Evolutionary conservation across 2,329 filamentous ascomycete genomes (phyloP), one percentile per base, ranked within the genome.

Genomic region (Sporothrix dimorphospora): DNA sequence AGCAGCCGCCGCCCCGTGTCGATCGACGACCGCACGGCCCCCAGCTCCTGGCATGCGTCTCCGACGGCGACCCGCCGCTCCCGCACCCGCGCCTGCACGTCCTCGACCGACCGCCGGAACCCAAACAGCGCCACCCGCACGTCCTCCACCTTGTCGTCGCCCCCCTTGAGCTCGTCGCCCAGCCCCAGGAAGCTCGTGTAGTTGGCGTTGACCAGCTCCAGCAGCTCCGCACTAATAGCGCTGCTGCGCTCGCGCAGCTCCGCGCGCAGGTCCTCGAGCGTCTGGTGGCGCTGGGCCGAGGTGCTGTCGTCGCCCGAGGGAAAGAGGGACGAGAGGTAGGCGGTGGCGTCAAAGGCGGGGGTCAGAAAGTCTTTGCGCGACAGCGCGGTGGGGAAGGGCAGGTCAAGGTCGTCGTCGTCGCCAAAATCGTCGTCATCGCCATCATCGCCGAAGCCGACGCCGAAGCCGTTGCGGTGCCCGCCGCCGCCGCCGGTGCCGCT

Each of bases 141-240:
- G 78, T 97, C 94, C 79, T 97, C 94, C 0, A 98, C 91, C 79
- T 91, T 92, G 77, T 98, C 95, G 78, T 97, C 94, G 8, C 97
- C 97, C 2, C 94, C 94, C 70, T 89, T 89, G 57, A 99, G 83
- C 77, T 94, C 92, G 63, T 88, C 89, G 0, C 96, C 97, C 0
- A 99, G 83, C 0, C 90, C 91, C 4, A 99, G 82, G 77, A 99
- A 99, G 72, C 95, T 92, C 65, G 94, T 91, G 80, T 99, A 98
- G 81, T 99, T 97, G 69, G 91, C 88, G 79, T 99, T 99, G 76
- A 99, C 96, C 8, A 99, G 88, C 82, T 98, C 95, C 21, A 99
- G 86, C 2, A 99, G 86, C 82, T 99, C 96, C 74, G 91, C 89
- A 78, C 91, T 92, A 74, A 99, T 90, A 24, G 91, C 87, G 76